Percentiles rank a stretch among this genome's conserved stretches.
Conservation (phyloP, 768 basidiomycete genomes). For the Astraeus odoratus region DNA sequence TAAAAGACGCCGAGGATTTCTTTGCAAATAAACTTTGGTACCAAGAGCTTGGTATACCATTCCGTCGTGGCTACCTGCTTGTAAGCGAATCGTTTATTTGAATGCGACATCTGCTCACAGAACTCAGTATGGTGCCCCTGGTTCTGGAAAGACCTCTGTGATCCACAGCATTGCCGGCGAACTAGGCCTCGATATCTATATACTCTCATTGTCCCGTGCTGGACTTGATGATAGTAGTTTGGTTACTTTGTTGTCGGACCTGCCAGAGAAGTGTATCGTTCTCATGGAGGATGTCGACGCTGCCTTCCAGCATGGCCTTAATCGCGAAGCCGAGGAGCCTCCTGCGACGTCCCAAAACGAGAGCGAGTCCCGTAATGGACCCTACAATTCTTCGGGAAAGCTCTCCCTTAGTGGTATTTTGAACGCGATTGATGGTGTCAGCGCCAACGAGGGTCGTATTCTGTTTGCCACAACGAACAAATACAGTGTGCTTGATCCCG, state of each 20-base stretch:
- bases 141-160: conserved; percentile 73
- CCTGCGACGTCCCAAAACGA: background rate
- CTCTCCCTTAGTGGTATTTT: conserved; percentile 70
- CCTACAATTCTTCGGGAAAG: conserved; percentile 12
- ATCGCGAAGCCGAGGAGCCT: conserved; percentile 20
- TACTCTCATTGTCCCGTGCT: conserved; percentile 56
- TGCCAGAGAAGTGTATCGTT: conserved; percentile 68
- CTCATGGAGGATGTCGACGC: conserved; percentile 85
- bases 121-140: conserved; percentile 48
- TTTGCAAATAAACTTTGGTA: conserved; percentile 68
- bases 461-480: conserved; percentile 78
- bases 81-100: conserved; percentile 18
- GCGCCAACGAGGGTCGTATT: conserved; percentile 76
- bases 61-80: conserved; percentile 73
- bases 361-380: conserved; percentile 9
- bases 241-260: conserved; percentile 47
- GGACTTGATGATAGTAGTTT: conserved; percentile 60
- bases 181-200: conserved; percentile 65
- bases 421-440: conserved; percentile 75
- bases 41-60: conserved; percentile 68
- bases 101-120: conserved; percentile 20
- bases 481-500: conserved; percentile 61
- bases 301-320: conserved; percentile 48
- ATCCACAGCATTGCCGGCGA: conserved; percentile 77
- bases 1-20: conserved; percentile 69